Base-by-base conservation (phyloP, 257 asterid genomes). In the Capsicum rhomboideum region DNA sequence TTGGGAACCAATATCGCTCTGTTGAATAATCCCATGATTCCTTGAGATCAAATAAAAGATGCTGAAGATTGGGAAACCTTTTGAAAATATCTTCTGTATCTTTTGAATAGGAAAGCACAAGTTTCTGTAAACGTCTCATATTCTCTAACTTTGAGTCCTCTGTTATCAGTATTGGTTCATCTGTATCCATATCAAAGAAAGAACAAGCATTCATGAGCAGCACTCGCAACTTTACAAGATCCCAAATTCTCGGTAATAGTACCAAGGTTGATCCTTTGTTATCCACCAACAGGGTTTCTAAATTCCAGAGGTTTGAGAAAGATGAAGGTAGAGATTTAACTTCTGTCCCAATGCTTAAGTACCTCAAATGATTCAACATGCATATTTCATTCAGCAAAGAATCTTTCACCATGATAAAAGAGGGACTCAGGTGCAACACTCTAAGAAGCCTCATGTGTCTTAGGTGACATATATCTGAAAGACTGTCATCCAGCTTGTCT, bases 81-180 rank as follows among this genome's bases (percentile, higher is more conserved):
- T 7, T 1, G 5, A 54, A 56, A 8, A 20, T 56, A 56, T 56
- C n/a, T 2, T 56, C 2, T 20, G 12, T 8, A 0, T 55, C 26
- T 56, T 8, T 18, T 12, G 6, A 20, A 20, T 56, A 56, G 63
- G 63, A 56, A 8, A 56, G 28, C 0, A 2, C 0, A 0, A 56
- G 28, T 0, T 20, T 0, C 28, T 0, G 13, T 56, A 56, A 56
- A 0, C 0, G 0, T 20, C 0, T 56, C 28, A 56, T 8, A 0
- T 56, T 20, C 13, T 20, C 13, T 20, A 20, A 56, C 63, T 56
- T 56, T 56, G 13, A 20, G 63, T 20, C 12, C 63, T 20, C 63
- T 20, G 63, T 11, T 8, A 20, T 56, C 26, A 56, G 2, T 20
- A 20, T 20, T 20, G 63, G 1, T 56, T 56, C 26, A 56, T 20